Evolutionary conservation across 2,329 filamentous ascomycete genomes (phyloP), one percentile per base, ranked within the genome.

Genomic region (Zopfia rhizophila): DNA sequence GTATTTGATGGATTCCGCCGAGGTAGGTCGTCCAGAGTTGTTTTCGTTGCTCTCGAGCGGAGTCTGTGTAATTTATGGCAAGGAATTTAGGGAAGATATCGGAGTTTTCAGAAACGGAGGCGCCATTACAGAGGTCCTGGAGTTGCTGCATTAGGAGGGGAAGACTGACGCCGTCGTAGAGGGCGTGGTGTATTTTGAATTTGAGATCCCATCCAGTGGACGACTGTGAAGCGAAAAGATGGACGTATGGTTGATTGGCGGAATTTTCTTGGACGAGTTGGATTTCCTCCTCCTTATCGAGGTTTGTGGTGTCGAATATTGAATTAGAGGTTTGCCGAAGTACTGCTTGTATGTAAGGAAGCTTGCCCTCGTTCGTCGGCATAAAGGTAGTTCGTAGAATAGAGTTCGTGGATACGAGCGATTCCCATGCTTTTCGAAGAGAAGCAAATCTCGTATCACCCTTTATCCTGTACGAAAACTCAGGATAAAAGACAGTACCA

Each of bases 141-240:
- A 87, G 71, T 28, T 80, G 71, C 11, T 78, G 64, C 16, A 91
- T 74, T 5, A 96, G 72, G 0, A 79, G 65, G 1, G 86, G 82
- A 4, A 97, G 75, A 58, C 89, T 94, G 48, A 95, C 79, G 5
- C 87, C 91, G 66, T 97, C 93, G 63, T 97, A 97, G 0, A 97
- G 77, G 0, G 89, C 89, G 66, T 97, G 92, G 53, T 96, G 91
- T 4, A 97, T 86, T 18, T 77, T 75, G 2, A 80, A 72, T 32
- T 72, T 56, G 31, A 78, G 44, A 6, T 56, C 48, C 55, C 72
- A 75, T 12, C 68, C 67, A 17, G 42, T 44, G 2, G 51, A n/a
- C 1, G 51, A 62, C 33, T 64, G 56, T 16, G 60, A 64, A 5
- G 66, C 72, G 48, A 72, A 67, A 5, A 79, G 52, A 38, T 66